phyloP scores from a whole-genome alignment of 139 green algal genomes.

The Coelastrella sp. region DNA sequence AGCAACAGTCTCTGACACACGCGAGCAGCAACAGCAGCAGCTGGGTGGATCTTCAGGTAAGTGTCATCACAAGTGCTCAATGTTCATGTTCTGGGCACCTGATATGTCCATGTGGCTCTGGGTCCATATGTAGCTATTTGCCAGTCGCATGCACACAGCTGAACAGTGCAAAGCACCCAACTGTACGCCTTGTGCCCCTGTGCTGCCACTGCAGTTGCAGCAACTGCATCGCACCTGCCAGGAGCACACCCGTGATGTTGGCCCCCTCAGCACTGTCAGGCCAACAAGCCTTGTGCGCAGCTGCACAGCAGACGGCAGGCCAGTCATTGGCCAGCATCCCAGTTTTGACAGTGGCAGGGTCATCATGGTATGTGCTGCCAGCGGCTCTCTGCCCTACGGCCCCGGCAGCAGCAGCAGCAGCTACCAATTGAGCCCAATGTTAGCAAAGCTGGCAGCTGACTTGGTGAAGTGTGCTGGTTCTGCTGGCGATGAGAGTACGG shows the following conservation, averaged over 20 bases:
- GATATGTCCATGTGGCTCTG: too few species aligned
- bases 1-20: background rate
- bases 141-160: too few species aligned
- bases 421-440: conserved; percentile 37
- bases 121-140: too few species aligned
- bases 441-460: conserved; percentile 37
- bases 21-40: conserved; percentile 16
- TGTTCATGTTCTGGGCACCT: too few species aligned
- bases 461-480: conserved; percentile 8
- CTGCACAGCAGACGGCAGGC: conserved; percentile 15
- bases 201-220: background rate
- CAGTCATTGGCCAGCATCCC: conserved; percentile 22
- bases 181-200: too few species aligned
- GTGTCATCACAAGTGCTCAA: too few species aligned
- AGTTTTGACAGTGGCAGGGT: conserved; percentile 31
- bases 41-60: conserved; percentile 33
- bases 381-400: background rate
- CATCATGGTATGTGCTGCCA: background rate
- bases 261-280: background rate
- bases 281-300: background rate
- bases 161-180: too few species aligned
- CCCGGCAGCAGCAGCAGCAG: conserved; percentile 30
- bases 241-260: background rate
- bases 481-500: background rate
- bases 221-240: conserved; percentile 20